Base-by-base conservation (phyloP, 306 rosid genomes). In the Cicer arietinum region DNA sequence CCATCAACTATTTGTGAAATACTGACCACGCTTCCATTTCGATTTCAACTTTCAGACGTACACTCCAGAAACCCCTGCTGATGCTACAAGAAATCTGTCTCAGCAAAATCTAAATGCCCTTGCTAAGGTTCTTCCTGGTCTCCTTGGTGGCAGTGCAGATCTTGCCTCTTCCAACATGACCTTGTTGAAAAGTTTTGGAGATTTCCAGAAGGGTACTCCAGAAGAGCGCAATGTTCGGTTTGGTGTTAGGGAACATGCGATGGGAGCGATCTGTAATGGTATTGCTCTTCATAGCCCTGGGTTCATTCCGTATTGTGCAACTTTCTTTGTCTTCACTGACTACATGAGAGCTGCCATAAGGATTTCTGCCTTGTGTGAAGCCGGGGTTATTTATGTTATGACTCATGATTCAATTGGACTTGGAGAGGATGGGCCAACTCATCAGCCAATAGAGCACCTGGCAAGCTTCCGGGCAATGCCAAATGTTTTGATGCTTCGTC, bases 401-500 rank as follows among this genome's bases (percentile, higher is more conserved):
- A 94, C 99, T 43, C 97, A 94, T 2, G 99, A 94, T 82, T 94
- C 99, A 1, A 92, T 95, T 73, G 99, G 99, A 42, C 98, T 95
- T 48, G 99, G 99, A 80, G 99, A 95, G 88, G 99, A 95, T 72
- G 99, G 99, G 11, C 99, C 99, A 25, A 95, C 99, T 79, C 99
- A 95, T 77, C 99, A 95, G 82, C 99, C 99, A 35, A 86, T 95
- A 65, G 99, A 95, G 91, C 99, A 95, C 83, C 71, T 95, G 83
- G 99, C 99, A 48, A 95, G 99, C 74, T 95, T 95, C 90, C 81
- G 98, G 79, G 99, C 98, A 40, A 95, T 95, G 99, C 99, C 99
- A 43, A 95, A 95, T 68, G 40, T 90, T 61, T 82, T 95, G 88
- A 92, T 95, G 98, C 93, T 95, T 83, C 92, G 98, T 58, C 99